Percentiles rank a stretch among this genome's conserved stretches.
phyloP scores from a whole-genome alignment of 2,329 filamentous ascomycete genomes.

The Aurifilum marmelostoma region DNA sequence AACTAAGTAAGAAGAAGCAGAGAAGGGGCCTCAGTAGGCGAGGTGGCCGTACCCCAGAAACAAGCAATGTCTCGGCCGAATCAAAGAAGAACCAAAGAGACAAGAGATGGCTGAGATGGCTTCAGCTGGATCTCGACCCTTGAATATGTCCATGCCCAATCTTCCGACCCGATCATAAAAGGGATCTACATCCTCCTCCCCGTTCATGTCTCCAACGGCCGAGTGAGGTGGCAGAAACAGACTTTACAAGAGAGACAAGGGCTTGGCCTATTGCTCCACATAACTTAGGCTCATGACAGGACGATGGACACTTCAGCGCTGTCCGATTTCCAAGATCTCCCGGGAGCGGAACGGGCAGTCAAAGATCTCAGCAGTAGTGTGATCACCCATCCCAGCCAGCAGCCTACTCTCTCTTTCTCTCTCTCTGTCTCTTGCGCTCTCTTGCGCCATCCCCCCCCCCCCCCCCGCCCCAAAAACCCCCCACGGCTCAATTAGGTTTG shows the following conservation, averaged over 20 bases:
- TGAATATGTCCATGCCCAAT: not conserved
- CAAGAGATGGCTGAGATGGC: conserved; percentile 16
- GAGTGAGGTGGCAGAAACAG: not conserved
- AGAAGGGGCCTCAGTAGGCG: not conserved
- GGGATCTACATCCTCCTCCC: not conserved
- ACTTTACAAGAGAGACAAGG: not conserved
- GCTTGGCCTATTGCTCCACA: not conserved
- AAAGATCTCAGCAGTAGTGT: not conserved
- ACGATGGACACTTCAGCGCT: not conserved
- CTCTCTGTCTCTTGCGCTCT: no score
- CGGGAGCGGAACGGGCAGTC: not conserved
- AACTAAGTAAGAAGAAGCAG: not conserved
- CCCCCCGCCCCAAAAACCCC: not conserved
- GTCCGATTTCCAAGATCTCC: not conserved
- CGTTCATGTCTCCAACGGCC: not conserved
- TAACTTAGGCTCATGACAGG: not conserved
- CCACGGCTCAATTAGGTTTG: conserved; percentile 3
- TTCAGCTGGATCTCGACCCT: not conserved
- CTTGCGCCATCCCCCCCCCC: no score
- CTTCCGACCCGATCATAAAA: not conserved
- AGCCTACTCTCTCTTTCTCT: not conserved
- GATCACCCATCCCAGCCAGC: not conserved
- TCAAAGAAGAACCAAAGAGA: not conserved
- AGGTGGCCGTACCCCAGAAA: not conserved
- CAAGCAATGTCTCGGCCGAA: conserved; percentile 10